phyloP scores from a whole-genome alignment of 371 early-diverging fungal genomes.

The Apophysomyces elegans region DNA sequence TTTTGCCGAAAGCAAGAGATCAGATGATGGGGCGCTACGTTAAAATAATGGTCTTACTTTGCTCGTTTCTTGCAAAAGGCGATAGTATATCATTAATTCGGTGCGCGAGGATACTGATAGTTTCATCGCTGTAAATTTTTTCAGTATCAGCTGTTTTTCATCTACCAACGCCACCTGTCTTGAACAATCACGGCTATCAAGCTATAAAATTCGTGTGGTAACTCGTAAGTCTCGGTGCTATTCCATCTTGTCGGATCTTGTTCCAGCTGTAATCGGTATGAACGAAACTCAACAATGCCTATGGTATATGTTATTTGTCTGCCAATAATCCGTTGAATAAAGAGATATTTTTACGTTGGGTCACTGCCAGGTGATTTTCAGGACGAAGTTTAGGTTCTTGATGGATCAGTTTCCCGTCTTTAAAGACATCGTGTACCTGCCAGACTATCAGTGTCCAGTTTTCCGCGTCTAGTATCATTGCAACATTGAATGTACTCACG shows the following conservation, averaged over 20 bases:
- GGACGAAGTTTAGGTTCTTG: constrained; percentile 38
- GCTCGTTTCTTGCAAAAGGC: constrained; percentile 43
- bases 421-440: constrained; percentile 16
- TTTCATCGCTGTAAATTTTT: constrained; percentile 37
- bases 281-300: constrained; percentile 42
- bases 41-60: constrained; percentile 22
- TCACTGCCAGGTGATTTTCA: constrained; percentile 30
- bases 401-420: constrained; percentile 46
- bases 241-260: constrained; percentile 3
- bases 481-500: not conserved
- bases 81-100: constrained; percentile 45
- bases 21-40: not conserved
- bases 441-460: not conserved
- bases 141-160: not conserved
- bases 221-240: constrained; percentile 16
- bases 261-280: constrained; percentile 27
- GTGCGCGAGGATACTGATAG: constrained; percentile 20
- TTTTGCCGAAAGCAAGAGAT: not conserved
- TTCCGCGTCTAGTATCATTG: not conserved
- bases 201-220: constrained; percentile 29
- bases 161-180: constrained; percentile 33
- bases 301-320: not conserved
- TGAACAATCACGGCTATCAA: constrained; percentile 40
- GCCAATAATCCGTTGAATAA: too few species aligned
- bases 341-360: constrained; percentile 17